Evolutionary conservation across 2,329 filamentous ascomycete species (phyloP).

Genomic region (Colletotrichum spaethianum): DNA sequence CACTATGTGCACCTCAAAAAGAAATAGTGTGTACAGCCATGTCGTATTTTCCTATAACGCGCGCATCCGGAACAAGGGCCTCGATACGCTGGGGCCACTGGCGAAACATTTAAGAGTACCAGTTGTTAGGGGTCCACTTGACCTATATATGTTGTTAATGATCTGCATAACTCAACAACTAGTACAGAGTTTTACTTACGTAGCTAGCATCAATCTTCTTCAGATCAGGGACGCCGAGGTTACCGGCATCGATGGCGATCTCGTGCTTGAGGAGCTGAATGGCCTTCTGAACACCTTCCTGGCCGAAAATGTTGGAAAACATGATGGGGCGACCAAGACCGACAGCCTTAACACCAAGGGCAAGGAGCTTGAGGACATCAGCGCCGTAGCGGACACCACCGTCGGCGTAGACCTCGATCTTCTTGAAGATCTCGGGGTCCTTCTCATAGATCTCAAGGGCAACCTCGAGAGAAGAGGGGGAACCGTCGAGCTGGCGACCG

Average conservation of each 20-base stretch:
- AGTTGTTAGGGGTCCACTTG: conserved; percentile 49
- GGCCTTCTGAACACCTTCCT: conserved; percentile 61
- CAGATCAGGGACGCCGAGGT: conserved; percentile 57
- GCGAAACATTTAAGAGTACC: conserved; percentile 41
- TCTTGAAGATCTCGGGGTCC: conserved; percentile 55
- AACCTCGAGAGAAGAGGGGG: conserved; percentile 55
- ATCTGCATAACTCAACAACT: no score
- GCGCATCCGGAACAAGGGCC: conserved; percentile 13
- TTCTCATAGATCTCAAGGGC: conserved; percentile 56
- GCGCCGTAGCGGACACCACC: conserved; percentile 60
- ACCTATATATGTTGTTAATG: conserved; percentile 39
- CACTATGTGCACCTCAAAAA: conserved; percentile 27
- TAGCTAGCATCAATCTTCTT: conserved; percentile 50
- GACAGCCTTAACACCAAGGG: conserved; percentile 59
- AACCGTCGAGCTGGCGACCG: conserved; percentile 58
- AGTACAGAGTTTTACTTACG: neutral
- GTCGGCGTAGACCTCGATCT: conserved; percentile 57
- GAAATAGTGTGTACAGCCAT: conserved; percentile 27
- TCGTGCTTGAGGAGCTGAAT: conserved; percentile 64
- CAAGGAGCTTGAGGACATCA: conserved; percentile 60
- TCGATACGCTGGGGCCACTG: neutral
- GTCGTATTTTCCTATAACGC: conserved; percentile 28
- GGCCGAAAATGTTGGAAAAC: conserved; percentile 67
- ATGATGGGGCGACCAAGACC: conserved; percentile 66
- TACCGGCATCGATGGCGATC: conserved; percentile 60